Conservation (phyloP, 2,329 filamentous ascomycete genomes). For the Neobulgaria alba region DNA sequence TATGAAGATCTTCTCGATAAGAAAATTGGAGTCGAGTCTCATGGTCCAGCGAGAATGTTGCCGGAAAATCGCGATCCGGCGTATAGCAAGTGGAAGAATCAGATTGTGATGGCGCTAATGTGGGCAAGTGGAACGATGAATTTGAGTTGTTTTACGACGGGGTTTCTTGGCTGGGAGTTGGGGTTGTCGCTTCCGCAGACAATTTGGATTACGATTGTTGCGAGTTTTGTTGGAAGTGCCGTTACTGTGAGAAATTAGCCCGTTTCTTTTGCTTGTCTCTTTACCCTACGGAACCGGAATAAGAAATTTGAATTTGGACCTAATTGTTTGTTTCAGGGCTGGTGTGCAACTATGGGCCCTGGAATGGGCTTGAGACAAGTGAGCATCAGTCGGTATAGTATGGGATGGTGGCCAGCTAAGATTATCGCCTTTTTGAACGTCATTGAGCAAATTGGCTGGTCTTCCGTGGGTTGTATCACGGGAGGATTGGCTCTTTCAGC, state of each 20-base stretch:
- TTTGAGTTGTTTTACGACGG: conserved; percentile 41
- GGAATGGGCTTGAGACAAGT: conserved; percentile 43
- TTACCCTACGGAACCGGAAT: not conserved
- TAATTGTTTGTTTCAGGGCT: conserved; percentile 27
- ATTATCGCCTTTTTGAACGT: conserved; percentile 36
- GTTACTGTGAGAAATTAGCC: conserved; percentile 28
- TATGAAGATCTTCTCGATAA: conserved; percentile 37
- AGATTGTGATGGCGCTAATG: conserved; percentile 41
- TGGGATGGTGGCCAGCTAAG: conserved; percentile 44
- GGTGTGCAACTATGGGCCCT: conserved; percentile 42
- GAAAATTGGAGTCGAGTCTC: conserved; percentile 40
- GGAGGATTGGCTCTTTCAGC: conserved; percentile 18
- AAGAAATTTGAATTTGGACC: not conserved
- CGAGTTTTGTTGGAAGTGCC: conserved; percentile 36
- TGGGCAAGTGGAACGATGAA: conserved; percentile 46
- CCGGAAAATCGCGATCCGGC: conserved; percentile 35
- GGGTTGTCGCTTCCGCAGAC: conserved; percentile 37
- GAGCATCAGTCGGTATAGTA: conserved; percentile 39
- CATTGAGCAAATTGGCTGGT: conserved; percentile 21
- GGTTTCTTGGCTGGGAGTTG: conserved; percentile 42
- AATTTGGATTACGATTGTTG: conserved; percentile 38
- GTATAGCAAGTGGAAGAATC: conserved; percentile 24
- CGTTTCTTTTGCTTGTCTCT: not conserved
- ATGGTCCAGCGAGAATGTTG: conserved; percentile 37
- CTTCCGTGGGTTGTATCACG: conserved; percentile 20